Base-by-base conservation (phyloP, 768 basidiomycete genomes). In the Pulveroboletus sp. region DNA sequence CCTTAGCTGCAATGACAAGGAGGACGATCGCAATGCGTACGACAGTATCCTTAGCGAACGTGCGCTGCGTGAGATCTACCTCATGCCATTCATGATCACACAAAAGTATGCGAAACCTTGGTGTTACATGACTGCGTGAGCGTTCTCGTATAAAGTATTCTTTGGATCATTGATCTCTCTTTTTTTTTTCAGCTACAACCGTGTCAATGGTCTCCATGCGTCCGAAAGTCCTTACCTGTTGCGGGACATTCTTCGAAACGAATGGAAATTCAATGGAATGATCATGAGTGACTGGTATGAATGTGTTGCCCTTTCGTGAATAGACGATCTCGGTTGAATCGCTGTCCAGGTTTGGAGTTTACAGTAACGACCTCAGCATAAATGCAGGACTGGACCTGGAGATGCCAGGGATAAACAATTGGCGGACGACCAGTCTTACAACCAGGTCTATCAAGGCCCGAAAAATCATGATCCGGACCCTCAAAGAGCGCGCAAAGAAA, bases 221-320 rank as follows among this genome's bases (percentile, higher is more conserved):
- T 82, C 82, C 1, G 88, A 92, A 68, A 82, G 83, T 60, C 69
- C 68, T 5, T 64, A 72, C 49, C 67, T 92, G 22, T 62, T 92
- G 13, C 71, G 72, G 17, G 75, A 83, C 16, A 75, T 89, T 39
- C 72, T 89, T 2, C 74, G 86, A 10, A 76, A 77, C 16, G 89
- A 90, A 60, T 90, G 89, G 88, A 76, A 78, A 34, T 86, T 78
- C 56, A 71, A 83, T 17, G 84, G 85, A 3, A 62, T 81, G 70
- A 72, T 86, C 49, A 90, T 91, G 86, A 86, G 85, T 50, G 89
- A 91, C 63, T 93, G 89, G 89, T 86, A 64, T 20, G 63, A 49
- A 19, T 12, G 12, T 6, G 11, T 45, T 19, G 16, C 9, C 39
- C 2, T 13, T 12, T 20, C 9, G 10, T 2, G 8, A 47, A 24